Evolutionary conservation across 2,329 filamentous ascomycete species (phyloP).

Genomic region (Fusarium sp.): DNA sequence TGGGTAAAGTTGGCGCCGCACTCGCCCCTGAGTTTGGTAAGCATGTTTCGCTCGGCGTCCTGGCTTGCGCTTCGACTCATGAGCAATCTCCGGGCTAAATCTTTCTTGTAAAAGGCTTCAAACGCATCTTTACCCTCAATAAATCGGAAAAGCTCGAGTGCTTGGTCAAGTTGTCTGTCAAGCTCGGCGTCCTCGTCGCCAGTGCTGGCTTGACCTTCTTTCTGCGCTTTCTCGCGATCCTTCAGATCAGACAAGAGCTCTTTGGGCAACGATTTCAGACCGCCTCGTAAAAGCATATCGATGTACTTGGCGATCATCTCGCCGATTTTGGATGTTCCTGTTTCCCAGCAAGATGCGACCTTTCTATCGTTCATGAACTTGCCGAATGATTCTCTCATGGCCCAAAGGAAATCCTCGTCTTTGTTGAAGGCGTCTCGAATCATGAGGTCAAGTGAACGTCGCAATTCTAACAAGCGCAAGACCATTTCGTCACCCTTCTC

Average conservation of each 20-base stretch:
- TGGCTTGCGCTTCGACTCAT: slow-evolving; percentile 94
- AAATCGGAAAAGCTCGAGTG: slow-evolving; percentile 94
- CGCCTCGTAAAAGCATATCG: slow-evolving; percentile 87
- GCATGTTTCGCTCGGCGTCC: slow-evolving; percentile 96
- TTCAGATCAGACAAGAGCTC: slow-evolving; percentile 72
- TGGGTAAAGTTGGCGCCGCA: slow-evolving; percentile 95
- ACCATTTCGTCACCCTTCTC: slow-evolving; percentile 88
- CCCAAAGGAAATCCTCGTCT: slow-evolving; percentile 81
- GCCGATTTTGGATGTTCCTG: slow-evolving; percentile 91
- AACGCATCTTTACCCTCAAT: slow-evolving; percentile 98
- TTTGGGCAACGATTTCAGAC: slow-evolving; percentile 83
- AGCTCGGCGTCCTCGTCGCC: slow-evolving; percentile 93
- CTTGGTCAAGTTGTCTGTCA: slow-evolving; percentile 90
- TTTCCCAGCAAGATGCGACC: slow-evolving; percentile 76
- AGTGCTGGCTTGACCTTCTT: slow-evolving; percentile 72
- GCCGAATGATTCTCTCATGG: slow-evolving; percentile 86
- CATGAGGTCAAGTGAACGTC: slow-evolving; percentile 80
- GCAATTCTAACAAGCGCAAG: slow-evolving; percentile 81
- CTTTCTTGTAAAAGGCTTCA: slow-evolving; percentile 99
- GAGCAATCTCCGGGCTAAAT: slow-evolving; percentile 87
- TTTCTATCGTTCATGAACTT: slow-evolving; percentile 93
- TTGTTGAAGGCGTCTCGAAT: slow-evolving; percentile 81
- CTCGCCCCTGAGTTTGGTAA: slow-evolving; percentile 89
- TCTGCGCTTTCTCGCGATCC: slow-evolving; percentile 68
- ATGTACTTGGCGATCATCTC: slow-evolving; percentile 99